phyloP scores from a whole-genome alignment of 2,329 filamentous ascomycete species.

The Tolypocladium tropicale region DNA sequence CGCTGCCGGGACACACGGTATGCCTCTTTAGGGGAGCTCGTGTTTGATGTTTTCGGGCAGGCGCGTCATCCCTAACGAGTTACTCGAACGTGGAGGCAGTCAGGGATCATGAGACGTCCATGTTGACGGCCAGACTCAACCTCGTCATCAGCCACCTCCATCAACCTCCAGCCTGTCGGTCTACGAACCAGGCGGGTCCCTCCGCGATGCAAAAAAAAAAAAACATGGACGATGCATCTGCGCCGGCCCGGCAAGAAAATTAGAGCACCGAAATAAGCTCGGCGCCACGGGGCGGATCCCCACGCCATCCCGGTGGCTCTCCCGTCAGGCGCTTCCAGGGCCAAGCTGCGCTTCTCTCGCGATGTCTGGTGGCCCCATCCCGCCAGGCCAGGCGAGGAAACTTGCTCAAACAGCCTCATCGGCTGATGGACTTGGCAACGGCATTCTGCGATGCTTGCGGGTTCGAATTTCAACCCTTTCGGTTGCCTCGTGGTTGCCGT shows the following conservation, averaged over 20 bases:
- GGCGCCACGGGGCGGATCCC: background rate
- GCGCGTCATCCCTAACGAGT: no score
- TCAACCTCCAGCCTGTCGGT: no score
- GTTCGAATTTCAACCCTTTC: background rate
- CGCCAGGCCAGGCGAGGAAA: slow-evolving; percentile 2
- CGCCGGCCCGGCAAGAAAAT: background rate
- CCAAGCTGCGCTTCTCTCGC: background rate
- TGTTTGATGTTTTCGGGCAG: background rate
- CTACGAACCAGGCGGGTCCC: no score
- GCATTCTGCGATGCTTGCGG: background rate
- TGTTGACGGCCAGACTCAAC: no score
- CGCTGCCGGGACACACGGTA: no score
- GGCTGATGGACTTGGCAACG: background rate
- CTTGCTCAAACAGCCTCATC: slow-evolving; percentile 10
- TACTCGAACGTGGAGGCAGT: no score
- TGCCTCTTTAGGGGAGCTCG: no score
- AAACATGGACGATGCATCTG: background rate
- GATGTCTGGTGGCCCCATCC: background rate
- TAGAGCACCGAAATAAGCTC: background rate
- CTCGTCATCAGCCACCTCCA: no score
- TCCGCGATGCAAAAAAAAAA: no score
- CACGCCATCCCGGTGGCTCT: background rate
- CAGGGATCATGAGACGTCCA: no score
- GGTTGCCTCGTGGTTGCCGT: background rate
- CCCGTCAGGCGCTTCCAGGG: background rate